phyloP scores from a whole-genome alignment of 352 stramenopile species.

The Bremia lactucae region DNA sequence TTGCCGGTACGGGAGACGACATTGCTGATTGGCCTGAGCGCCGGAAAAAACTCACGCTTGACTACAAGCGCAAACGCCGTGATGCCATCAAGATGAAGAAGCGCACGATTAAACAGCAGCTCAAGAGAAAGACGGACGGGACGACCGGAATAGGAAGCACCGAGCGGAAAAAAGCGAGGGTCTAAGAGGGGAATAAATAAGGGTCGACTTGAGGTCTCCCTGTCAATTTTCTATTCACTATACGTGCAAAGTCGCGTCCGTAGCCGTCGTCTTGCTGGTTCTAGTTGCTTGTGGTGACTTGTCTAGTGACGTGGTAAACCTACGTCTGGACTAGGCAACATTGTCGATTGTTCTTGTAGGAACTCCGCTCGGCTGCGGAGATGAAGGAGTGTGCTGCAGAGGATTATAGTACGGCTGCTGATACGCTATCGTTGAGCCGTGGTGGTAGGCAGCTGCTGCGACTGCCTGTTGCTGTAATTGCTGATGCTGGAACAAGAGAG shows the following conservation, averaged over 20 bases:
- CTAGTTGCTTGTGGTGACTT: too few relatives aligned
- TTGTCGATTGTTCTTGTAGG: too few relatives aligned
- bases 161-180: slow-evolving; percentile 23
- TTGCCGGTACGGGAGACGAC: slow-evolving; percentile 20
- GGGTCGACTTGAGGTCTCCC: too few relatives aligned
- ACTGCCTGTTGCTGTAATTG: slow-evolving; percentile 26
- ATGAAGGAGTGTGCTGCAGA: too few relatives aligned
- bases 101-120: slow-evolving; percentile 46
- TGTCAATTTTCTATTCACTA: too few relatives aligned
- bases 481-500: slow-evolving; percentile 23
- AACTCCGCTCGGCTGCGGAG: too few relatives aligned
- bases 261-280: too few relatives aligned
- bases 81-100: slow-evolving; percentile 71
- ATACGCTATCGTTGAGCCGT: slow-evolving; percentile 20
- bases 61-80: slow-evolving; percentile 75
- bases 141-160: neutral
- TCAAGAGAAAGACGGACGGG: slow-evolving; percentile 4
- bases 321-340: too few relatives aligned
- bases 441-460: slow-evolving; percentile 19
- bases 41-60: slow-evolving; percentile 62
- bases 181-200: slow-evolving; percentile 32
- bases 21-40: slow-evolving; percentile 41
- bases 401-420: slow-evolving; percentile 25
- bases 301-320: too few relatives aligned
- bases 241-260: too few relatives aligned